Evolutionary conservation across 1,284 basidiomycete genomes (phyloP).

Genomic region (Cryptococcus amylolentus): DNA sequence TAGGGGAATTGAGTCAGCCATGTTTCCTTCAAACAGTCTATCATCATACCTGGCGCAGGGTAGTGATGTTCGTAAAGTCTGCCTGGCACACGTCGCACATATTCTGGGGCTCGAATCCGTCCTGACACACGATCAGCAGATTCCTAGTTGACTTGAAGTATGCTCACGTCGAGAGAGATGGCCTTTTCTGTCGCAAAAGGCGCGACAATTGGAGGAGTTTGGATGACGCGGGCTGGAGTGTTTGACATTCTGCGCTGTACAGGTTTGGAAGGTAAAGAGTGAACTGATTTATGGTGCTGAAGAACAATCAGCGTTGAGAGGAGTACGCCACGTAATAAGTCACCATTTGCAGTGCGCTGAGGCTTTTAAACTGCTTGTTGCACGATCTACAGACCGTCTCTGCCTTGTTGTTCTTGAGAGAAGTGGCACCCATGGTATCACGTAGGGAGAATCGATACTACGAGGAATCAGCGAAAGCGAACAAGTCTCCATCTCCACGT

Average conservation of each 20-base stretch:
- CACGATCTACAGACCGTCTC: neutral
- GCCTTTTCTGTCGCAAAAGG: too few species aligned
- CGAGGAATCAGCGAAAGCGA: neutral
- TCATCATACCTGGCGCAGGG: slow-evolving; percentile 5
- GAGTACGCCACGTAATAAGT: too few species aligned
- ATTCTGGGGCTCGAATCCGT: neutral
- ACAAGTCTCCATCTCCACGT: neutral
- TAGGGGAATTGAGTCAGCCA: neutral
- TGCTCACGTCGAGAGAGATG: too few species aligned
- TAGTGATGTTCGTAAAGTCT: neutral
- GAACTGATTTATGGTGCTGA: neutral
- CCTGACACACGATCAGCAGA: neutral
- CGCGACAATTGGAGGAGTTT: too few species aligned
- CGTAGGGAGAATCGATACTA: neutral
- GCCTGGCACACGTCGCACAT: slow-evolving; percentile 14
- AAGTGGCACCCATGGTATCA: neutral
- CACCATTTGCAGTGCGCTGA: neutral
- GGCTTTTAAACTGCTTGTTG: neutral
- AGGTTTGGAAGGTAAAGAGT: neutral
- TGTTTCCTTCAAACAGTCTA: neutral
- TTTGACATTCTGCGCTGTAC: too few species aligned
- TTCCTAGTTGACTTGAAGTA: too few species aligned
- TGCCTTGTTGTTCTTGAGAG: neutral
- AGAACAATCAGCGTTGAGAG: neutral
- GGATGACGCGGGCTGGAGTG: too few species aligned